phyloP scores from a whole-genome alignment of 441 rosid species.

The Aquilaria agallochum region DNA sequence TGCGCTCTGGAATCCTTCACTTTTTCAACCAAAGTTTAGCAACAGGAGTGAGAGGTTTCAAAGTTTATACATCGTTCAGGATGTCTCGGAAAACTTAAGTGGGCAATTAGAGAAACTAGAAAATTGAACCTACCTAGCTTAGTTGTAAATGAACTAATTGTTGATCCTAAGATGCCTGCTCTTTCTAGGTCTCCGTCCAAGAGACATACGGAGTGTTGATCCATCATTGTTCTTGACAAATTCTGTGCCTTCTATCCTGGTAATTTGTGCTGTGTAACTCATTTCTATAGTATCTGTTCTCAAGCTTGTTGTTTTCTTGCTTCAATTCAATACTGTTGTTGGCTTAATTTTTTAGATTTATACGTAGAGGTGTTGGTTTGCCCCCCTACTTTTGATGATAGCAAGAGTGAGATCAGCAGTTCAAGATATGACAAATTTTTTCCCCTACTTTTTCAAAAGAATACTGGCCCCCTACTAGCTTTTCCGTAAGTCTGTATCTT shows the following conservation, averaged over 20 bases:
- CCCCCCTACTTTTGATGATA: no score
- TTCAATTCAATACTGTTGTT: neutral
- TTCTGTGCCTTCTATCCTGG: constrained; percentile 90
- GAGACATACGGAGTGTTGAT: constrained; percentile 94
- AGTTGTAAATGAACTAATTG: neutral
- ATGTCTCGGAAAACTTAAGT: neutral
- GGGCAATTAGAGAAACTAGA: no score
- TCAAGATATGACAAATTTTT: no score
- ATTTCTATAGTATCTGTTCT: constrained; percentile 1
- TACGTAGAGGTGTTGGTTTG: no score
- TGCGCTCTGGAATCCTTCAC: neutral
- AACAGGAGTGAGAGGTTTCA: no score
- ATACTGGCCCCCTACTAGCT: no score
- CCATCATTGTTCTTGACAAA: constrained; percentile 93
- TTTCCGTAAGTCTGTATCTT: no score
- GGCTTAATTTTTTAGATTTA: no score
- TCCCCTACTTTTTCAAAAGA: no score
- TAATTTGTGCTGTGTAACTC: constrained; percentile 21
- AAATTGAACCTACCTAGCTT: no score
- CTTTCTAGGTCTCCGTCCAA: constrained; percentile 80
- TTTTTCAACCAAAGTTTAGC: neutral
- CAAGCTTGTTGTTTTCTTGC: neutral
- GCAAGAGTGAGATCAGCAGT: no score
- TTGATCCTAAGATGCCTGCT: neutral
- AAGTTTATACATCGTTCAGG: neutral